Conservation (phyloP, 768 basidiomycete genomes). For the Aureoboletus auriporus region DNA sequence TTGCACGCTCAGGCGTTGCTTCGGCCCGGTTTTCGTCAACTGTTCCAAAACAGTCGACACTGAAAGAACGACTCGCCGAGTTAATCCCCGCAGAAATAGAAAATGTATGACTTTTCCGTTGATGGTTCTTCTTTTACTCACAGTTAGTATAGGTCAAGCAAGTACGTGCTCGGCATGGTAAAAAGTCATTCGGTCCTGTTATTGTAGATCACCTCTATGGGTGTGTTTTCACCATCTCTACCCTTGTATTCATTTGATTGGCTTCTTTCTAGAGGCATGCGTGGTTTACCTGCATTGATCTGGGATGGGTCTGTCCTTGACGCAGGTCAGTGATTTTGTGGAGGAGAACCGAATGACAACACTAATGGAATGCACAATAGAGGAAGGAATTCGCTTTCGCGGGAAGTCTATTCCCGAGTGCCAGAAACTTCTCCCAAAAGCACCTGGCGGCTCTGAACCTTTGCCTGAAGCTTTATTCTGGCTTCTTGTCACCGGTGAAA, state of each 20-base stretch:
- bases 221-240: conserved; percentile 31
- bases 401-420: conserved; percentile 93
- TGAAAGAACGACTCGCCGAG: conserved; percentile 91
- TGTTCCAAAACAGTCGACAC: conserved; percentile 60
- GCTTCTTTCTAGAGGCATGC: conserved; percentile 61
- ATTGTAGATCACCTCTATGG: conserved; percentile 89
- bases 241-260: conserved; percentile 5
- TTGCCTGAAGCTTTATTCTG: conserved; percentile 94
- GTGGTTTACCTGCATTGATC: conserved; percentile 87
- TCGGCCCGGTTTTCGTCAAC: conserved; percentile 64
- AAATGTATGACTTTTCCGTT: conserved; percentile 25
- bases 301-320: conserved; percentile 99
- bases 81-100: conserved; percentile 81
- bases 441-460: conserved; percentile 82
- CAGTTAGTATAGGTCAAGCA: conserved; percentile 61
- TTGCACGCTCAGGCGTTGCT: conserved; percentile 39
- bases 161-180: conserved; percentile 81
- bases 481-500: conserved; percentile 91
- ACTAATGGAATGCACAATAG: conserved; percentile 32
- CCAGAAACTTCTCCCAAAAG: conserved; percentile 84
- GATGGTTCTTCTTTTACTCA: neutral
- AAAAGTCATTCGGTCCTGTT: conserved; percentile 91
- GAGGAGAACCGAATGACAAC: no score
- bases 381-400: conserved; percentile 98
- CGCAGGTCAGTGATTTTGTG: conserved; percentile 50